Evolutionary conservation across 169 alveolate species (phyloP).

Genomic region (Sarcocystis neurona): DNA sequence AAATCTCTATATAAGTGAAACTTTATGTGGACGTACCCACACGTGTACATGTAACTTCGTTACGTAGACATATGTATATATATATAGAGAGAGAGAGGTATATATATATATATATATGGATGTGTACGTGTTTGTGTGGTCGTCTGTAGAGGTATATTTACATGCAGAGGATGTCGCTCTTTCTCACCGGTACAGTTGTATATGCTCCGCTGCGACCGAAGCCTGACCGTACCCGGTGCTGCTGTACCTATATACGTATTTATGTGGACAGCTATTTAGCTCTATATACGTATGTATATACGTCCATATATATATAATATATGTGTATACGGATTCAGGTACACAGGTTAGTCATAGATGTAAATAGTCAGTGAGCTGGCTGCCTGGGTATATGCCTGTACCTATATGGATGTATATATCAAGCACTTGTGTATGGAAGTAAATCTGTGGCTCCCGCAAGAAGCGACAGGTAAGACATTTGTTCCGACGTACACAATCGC

Average conservation of each 20-base stretch:
- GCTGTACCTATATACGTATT: background rate
- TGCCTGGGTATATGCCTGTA: too few relatives aligned
- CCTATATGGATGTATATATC: too few relatives aligned
- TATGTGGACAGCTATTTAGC: background rate
- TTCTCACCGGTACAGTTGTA: background rate
- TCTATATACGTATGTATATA: background rate
- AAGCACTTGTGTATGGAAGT: too few relatives aligned
- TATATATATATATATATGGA: background rate
- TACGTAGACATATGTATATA: background rate
- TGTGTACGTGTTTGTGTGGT: background rate
- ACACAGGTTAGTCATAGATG: too few relatives aligned
- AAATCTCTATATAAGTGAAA: too few relatives aligned
- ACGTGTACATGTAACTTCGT: background rate
- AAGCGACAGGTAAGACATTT: too few relatives aligned
- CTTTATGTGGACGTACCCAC: too few relatives aligned
- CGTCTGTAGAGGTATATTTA: background rate
- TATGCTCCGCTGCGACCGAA: background rate
- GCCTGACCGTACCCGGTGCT: background rate
- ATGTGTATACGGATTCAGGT: background rate
- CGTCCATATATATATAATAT: background rate
- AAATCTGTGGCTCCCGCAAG: too few relatives aligned
- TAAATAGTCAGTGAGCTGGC: too few relatives aligned
- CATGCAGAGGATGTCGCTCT: background rate
- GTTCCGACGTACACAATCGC: too few relatives aligned
- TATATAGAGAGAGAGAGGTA: background rate